Base-by-base conservation (phyloP, 768 basidiomycete genomes). In the Xerocomellus chrysenteron region DNA sequence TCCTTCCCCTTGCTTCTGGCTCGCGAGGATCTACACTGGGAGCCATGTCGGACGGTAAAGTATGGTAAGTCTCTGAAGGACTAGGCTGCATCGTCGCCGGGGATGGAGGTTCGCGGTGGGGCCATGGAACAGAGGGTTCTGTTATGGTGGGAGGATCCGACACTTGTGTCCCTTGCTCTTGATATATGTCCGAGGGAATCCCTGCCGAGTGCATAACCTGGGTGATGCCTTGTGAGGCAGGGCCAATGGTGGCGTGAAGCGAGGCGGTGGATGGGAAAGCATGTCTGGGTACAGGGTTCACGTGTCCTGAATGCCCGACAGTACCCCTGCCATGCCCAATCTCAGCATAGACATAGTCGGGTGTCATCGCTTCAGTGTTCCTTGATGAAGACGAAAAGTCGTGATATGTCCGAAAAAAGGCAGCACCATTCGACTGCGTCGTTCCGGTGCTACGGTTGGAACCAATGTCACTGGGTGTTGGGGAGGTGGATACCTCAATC, bases 301-400 rank as follows among this genome's bases (percentile, higher is more conserved):
- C 36, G 17, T 64, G 62, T 54, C 57, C 62, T 28, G 59, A 55
- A 41, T 58, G 65, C 24, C 58, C 58, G 9, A 47, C 62, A 19
- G 79, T 73, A 6, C 86, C 87, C 30, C 86, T 79, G 4, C 87
- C 87, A 65, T 89, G 88, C 3, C 87, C 88, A 56, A 89, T 86
- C 67, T 92, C 90, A 6, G 88, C 87, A 58, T 80, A 89, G 61
- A 86, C 79, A 49, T 88, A 78, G 63, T 90, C 89, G 24, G 87
- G 88, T 16, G 87, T 90, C 67, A 84, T 71, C 17, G 82, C 79
- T 42, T 86, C 85, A 57, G 78, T 78, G 60, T 75, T 75, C 50
- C 76, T 69, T 40, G 77, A 73, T 0, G 77, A 72, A n/a, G 74
- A 64, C 16, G 65, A 67, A 11, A 74, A 62, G 26, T 80, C 80